These are phyloP conservation scores for Venturia aucupariae DNA, from an alignment of 2,329 filamentous ascomycete genomes.

Conservation along the genomic window DNA sequence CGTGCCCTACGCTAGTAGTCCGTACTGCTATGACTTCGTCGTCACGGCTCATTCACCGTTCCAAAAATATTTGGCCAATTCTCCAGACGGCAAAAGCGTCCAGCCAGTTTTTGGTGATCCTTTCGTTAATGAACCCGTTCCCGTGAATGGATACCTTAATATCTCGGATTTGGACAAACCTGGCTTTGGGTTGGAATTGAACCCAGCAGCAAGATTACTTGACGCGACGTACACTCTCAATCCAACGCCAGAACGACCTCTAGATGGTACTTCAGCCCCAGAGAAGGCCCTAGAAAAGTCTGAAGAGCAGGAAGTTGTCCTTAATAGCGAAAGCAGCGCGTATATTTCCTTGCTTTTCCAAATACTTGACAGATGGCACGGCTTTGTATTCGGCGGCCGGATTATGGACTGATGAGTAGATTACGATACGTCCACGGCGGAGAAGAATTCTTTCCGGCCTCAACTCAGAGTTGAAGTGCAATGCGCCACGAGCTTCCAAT, in stretches of 20 bases:
- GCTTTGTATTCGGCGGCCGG: background rate
- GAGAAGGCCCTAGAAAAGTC: background rate
- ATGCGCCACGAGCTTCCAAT: too few species aligned
- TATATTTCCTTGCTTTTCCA: too few species aligned
- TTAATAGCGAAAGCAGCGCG: background rate
- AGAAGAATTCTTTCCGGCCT: too few species aligned
- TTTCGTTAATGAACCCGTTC: slow-evolving; percentile 85
- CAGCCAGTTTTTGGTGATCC: slow-evolving; percentile 86
- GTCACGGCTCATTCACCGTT: slow-evolving; percentile 88
- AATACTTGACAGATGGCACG: background rate
- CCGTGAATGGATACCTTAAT: slow-evolving; percentile 70
- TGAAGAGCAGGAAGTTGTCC: background rate
- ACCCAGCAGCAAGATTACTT: slow-evolving; percentile 51
- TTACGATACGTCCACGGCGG: background rate
- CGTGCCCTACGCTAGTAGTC: slow-evolving; percentile 83
- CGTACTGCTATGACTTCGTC: slow-evolving; percentile 94
- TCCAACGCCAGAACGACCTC: background rate
- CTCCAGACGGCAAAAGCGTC: slow-evolving; percentile 80
- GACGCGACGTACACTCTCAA: slow-evolving; percentile 7
- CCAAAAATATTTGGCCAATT: slow-evolving; percentile 93
- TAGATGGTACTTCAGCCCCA: background rate
- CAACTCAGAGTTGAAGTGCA: too few species aligned
- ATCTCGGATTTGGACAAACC: slow-evolving; percentile 75
- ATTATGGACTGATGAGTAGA: background rate
- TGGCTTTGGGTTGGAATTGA: slow-evolving; percentile 81